Evolutionary conservation across 129 eudicot species (phyloP), one percentile per base, ranked within the genome.

Genomic region (Flaveria robusta): DNA sequence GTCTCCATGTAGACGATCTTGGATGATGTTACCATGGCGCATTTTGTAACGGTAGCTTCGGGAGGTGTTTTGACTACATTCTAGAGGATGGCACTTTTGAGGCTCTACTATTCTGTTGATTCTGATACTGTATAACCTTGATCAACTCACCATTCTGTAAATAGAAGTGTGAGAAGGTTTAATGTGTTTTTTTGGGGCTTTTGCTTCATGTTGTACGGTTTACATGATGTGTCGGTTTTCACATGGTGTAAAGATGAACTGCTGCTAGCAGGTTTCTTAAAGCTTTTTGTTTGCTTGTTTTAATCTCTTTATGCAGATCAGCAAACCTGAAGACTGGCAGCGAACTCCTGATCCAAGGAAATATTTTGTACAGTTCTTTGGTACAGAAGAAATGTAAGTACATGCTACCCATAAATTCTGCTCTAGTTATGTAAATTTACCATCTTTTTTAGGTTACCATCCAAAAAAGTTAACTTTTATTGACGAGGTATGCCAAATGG

Each of bases 331-430:
- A 87, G 96, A 86, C 64, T 87, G 93, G 93, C 71, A 75, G n/a
- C 82, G 80, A 77, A 51, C 83, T 56, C 91, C 93, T 79, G 97
- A 94, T 78, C 91, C 96, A 10, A 89, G 80, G 77, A 92, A 92
- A 73, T 84, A 85, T 73, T 92, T 92, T 70, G 97, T 92, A 42
- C 81, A 87, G 42, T 91, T 94, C 79, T 94, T 84, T 79, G 98
- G 98, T 68, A 94, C 98, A 72, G 68, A 74, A 66, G 98, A 94
- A 85, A 94, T 91, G 98, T 94, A 89, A 88, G 98, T 74, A 34
- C 72, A 24, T 74, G 70, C 64, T 70, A 14, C 3, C 18, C 14
- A 14, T 78, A 46, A 29, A 42, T 51, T 71, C 11, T 47, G 71
- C 49, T 70, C 13, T 70, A 58, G 9, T 37, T 19, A 14, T 59